Percentiles rank a stretch among this genome's conserved stretches.
Evolutionary conservation across 768 basidiomycete genomes (phyloP).

Genomic region (Rhodotorula paludigena): DNA sequence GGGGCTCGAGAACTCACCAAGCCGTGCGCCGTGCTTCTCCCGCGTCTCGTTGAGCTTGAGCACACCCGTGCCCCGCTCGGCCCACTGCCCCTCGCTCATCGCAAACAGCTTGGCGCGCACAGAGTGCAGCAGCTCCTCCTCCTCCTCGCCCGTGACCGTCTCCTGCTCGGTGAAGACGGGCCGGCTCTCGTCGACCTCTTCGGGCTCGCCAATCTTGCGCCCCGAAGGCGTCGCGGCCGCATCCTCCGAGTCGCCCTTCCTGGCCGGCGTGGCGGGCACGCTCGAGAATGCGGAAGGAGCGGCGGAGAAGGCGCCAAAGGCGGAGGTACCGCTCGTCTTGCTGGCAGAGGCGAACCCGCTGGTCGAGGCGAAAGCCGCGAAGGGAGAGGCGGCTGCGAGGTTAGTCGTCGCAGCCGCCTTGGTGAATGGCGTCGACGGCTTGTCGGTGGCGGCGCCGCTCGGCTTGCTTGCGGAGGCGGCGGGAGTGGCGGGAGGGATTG

Average conservation of each 20-base stretch:
- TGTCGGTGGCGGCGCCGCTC: neutral
- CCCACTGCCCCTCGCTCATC: slow-evolving; percentile 36
- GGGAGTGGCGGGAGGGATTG: slow-evolving; percentile 1
- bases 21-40: slow-evolving; percentile 25
- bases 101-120: slow-evolving; percentile 35
- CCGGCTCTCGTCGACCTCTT: slow-evolving; percentile 7
- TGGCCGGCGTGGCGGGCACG: slow-evolving; percentile 11
- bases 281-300: slow-evolving; percentile 29
- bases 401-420: slow-evolving; percentile 15
- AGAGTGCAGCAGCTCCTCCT: slow-evolving; percentile 31
- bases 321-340: neutral
- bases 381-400: slow-evolving; percentile 25
- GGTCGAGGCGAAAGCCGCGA: slow-evolving; percentile 30
- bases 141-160: slow-evolving; percentile 39
- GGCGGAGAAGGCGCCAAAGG: slow-evolving; percentile 20
- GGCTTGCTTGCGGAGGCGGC: neutral
- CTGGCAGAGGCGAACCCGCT: slow-evolving; percentile 28
- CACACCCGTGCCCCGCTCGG: slow-evolving; percentile 37
- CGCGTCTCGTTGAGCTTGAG: slow-evolving; percentile 33
- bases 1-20: slow-evolving; percentile 20
- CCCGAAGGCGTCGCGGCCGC: neutral
- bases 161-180: slow-evolving; percentile 33
- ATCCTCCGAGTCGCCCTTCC: too few relatives aligned
- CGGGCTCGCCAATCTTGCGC: neutral
- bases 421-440: slow-evolving; percentile 5